Conservation (phyloP, 306 rosid genomes). For the Prunus campanulata region DNA sequence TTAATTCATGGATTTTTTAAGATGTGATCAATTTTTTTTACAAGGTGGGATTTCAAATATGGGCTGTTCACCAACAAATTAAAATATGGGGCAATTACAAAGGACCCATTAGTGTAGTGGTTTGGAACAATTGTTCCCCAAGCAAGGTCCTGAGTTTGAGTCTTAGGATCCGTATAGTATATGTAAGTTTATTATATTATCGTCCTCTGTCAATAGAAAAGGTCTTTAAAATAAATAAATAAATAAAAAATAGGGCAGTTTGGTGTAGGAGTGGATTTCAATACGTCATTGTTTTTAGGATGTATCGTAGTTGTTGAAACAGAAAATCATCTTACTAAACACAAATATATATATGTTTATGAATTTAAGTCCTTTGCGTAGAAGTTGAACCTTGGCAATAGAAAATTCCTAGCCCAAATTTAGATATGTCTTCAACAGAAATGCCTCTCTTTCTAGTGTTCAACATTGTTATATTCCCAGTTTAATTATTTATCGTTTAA, state of each 20-base stretch:
- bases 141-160: fast-evolving
- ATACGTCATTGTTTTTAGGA: background rate
- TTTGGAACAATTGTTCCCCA: too few relatives aligned
- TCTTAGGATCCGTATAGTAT: fast-evolving
- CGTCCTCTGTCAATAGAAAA: fast-evolving
- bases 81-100: background rate
- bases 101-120: too few relatives aligned
- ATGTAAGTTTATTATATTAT: too few relatives aligned
- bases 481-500: too few relatives aligned
- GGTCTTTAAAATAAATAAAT: too few relatives aligned
- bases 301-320: background rate
- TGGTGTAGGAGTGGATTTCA: background rate
- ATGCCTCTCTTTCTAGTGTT: too few relatives aligned
- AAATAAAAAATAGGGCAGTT: background rate
- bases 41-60: background rate
- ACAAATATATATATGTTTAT: background rate
- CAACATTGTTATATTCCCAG: too few relatives aligned
- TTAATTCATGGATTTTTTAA: too few relatives aligned
- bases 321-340: background rate
- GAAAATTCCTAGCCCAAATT: background rate
- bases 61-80: background rate
- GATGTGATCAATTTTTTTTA: too few relatives aligned
- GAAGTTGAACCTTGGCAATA: background rate
- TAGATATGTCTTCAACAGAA: too few relatives aligned
- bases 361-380: background rate